Conservation (phyloP, 2,329 filamentous ascomycete genomes). For the Blastomyces silverae region DNA sequence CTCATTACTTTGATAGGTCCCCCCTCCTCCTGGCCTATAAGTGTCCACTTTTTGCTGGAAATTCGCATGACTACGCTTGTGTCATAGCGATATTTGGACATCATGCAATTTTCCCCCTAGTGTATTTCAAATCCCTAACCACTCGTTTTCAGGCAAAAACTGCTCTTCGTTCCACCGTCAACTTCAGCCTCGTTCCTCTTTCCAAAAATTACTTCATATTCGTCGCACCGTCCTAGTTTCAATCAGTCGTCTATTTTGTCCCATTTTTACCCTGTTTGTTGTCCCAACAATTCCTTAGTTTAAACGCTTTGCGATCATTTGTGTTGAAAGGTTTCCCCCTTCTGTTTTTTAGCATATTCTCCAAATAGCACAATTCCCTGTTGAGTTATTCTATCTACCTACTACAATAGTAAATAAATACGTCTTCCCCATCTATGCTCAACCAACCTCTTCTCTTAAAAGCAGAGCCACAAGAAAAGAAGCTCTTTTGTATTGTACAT, state of each 20-base stretch:
- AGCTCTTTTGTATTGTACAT: not conserved
- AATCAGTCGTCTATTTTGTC: not conserved
- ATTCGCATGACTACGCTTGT: not conserved
- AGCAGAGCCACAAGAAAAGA: not conserved
- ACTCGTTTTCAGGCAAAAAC: not conserved
- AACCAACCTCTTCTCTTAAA: not conserved
- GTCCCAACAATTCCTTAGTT: not conserved
- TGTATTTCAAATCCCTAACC: not conserved
- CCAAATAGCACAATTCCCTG: not conserved
- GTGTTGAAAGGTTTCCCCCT: not conserved
- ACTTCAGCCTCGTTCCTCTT: not conserved
- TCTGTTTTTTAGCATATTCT: not conserved
- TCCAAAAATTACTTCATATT: not conserved
- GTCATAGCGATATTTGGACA: not conserved
- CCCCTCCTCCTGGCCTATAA: constrained; percentile 48
- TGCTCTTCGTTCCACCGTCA: not conserved
- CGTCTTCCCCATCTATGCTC: not conserved
- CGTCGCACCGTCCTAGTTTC: not conserved
- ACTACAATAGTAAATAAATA: not conserved
- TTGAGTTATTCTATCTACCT: not conserved
- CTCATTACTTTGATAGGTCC: constrained; percentile 35
- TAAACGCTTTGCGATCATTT: not conserved
- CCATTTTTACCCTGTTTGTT: not conserved
- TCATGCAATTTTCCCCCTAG: not conserved
- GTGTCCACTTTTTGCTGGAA: not conserved